Base-by-base conservation (phyloP, 2,329 filamentous ascomycete genomes). In the Hyphodiscus sp. region DNA sequence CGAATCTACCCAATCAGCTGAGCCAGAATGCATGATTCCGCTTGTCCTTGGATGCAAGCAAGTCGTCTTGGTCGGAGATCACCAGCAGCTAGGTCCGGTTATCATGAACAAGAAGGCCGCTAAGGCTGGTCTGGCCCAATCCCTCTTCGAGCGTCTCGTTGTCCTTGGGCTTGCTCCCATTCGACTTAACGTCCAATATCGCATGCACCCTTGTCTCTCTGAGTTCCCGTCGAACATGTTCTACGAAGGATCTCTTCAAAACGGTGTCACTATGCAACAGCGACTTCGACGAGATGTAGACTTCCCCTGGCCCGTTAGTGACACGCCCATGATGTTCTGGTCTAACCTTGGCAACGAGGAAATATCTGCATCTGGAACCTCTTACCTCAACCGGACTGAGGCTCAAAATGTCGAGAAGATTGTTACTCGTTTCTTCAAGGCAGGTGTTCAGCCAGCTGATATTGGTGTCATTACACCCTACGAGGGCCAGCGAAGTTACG, bases 61-160 rank as follows among this genome's bases (percentile, higher is more conserved):
- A 71, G 91, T 96, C 48, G 94, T 99, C n/a, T 81, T 99, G 38
- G 94, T 99, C 43, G 94, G 94, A 68, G 94, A 99, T 68, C 94
- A 99, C 72, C 95, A 97, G 71, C 94, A 99, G 70, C 82, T 99
- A 60, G 94, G 94, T 0, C 94, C 94, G 1, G 94, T 99, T 65
- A 97, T 99, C 68, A 99, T 99, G 92, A 99, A 99, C 79, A 99
- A 99, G 80, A 97, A 97, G 73, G 94, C 94, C 15, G 94, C 94
- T 57, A 97, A 97, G 73, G 94, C 94, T 52, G 94, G 94, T 57
- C 78, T 99, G 16, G 96, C 97, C 72, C 94, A 97, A 71, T 97
- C 92, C n/a, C 78, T 99, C 10, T 99, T 99, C 67, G 94, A 99
- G 74, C 90, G 94, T 65, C 79, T 99, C 49, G 91, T 97, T 63